These are phyloP conservation scores for Luzula sylvatica DNA, from an alignment of 176 grass and related monocot species.

Conservation along the genomic window DNA sequence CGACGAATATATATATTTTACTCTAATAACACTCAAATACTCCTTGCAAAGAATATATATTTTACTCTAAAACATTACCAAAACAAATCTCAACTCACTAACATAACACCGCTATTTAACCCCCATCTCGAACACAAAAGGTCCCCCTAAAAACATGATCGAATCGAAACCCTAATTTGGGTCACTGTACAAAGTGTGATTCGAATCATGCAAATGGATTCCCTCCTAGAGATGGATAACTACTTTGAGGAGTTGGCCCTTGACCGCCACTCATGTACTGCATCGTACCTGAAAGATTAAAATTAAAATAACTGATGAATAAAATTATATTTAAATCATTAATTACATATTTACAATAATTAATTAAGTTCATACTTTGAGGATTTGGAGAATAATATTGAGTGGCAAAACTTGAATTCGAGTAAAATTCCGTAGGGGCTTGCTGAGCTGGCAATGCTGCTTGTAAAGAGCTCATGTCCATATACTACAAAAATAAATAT, in stretches of 20 bases:
- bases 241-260: slow-evolving; percentile 40
- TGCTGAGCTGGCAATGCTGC: slow-evolving; percentile 41
- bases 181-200: slow-evolving; percentile 11
- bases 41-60: slow-evolving; percentile 24
- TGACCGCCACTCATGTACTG: slow-evolving; percentile 34
- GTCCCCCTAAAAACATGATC: background rate
- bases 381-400: slow-evolving; percentile 51
- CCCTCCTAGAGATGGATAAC: slow-evolving; percentile 32
- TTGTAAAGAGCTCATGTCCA: slow-evolving; percentile 74
- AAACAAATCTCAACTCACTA: slow-evolving; percentile 9
- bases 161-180: slow-evolving; percentile 17
- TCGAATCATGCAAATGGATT: slow-evolving; percentile 79
- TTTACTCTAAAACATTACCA: too few species aligned
- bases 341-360: background rate
- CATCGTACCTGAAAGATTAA: slow-evolving; percentile 42
- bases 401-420: slow-evolving; percentile 19
- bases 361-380: slow-evolving; percentile 35
- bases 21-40: too few species aligned
- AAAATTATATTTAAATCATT: background rate
- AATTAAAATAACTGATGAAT: too few species aligned
- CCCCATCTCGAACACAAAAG: background rate
- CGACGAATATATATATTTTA: slow-evolving; percentile 12
- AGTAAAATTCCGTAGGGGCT: slow-evolving; percentile 28
- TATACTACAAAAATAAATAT: slow-evolving; percentile 40
- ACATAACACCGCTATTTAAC: background rate